A percentile compares a stretch with the other conserved stretches of the same genome.
Conservation (phyloP, 1,284 basidiomycete genomes). For the Fomitiporia mediterranea region DNA sequence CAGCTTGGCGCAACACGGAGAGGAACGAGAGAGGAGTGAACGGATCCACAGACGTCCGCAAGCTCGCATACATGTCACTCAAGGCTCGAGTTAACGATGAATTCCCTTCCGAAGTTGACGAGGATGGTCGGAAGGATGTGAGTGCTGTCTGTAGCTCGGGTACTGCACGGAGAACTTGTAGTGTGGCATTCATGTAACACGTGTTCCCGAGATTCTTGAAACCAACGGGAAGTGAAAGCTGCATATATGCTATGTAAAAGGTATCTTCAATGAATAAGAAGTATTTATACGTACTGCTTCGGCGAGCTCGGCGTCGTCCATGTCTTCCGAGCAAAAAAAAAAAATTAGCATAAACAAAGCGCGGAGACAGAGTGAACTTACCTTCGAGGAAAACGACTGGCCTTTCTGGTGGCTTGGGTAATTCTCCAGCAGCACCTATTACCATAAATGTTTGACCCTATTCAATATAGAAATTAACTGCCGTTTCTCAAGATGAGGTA, state of each 20-base stretch:
- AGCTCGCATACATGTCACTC: constrained; percentile 67
- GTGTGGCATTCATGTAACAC: constrained; percentile 94
- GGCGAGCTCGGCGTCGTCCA: constrained; percentile 80
- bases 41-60: constrained; percentile 74
- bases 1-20: constrained; percentile 65
- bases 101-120: constrained; percentile 20
- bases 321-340: constrained; percentile 46
- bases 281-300: constrained; percentile 52
- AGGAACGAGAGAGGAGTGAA: constrained; percentile 78
- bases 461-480: neutral
- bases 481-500: neutral
- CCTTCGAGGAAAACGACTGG: constrained; percentile 81
- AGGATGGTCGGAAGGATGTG: constrained; percentile 39
- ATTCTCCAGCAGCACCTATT: constrained; percentile 87
- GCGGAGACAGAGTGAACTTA: constrained; percentile 26
- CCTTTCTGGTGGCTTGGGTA: constrained; percentile 82
- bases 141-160: constrained; percentile 82
- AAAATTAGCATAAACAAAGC: constrained; percentile 20
- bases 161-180: constrained; percentile 88
- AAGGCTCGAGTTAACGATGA: constrained; percentile 43
- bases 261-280: constrained; percentile 1
- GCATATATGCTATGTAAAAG: constrained; percentile 8
- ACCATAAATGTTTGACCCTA: constrained; percentile 81
- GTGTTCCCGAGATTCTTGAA: constrained; percentile 81
- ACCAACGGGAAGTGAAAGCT: constrained; percentile 67